Base-by-base conservation (phyloP, 176 grass and related monocot genomes). In the Ensete glaucum region DNA sequence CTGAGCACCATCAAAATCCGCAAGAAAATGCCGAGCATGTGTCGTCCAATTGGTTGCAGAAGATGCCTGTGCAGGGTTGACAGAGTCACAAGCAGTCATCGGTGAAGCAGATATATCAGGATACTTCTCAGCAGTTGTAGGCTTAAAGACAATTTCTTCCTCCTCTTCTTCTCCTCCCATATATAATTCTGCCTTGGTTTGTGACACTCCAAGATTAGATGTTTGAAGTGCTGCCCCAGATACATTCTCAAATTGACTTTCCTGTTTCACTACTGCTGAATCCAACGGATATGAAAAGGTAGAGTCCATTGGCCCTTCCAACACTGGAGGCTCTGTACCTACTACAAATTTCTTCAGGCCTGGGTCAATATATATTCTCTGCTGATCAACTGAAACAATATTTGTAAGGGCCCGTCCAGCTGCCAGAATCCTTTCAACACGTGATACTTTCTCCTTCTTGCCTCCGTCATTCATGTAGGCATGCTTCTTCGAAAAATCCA, bases 101-200 rank as follows among this genome's bases (percentile, higher is more conserved):
- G 78, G 64, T 23, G 81, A 76, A 62, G 60, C 14, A 63, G 68
- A 26, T 88, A 15, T 16, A 64, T 81, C 76, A 1, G 72, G 19
- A 58, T 77, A 76, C 81, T 82, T 92, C 48, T 88, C 89, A 51
- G 78, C 76, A 77, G 70, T 73, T 65, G 72, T 70, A 74, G 93
- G 87, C 78, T 90, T 84, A 54, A 97, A 97, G 66, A 97, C 90
- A 72, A 97, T 97, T 64, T 72, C 78, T 81, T 92, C 93, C 79
- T 97, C 93, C 74, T 97, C 90, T 74, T 97, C 90, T 55, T 97
- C 93, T 74, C 77, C 85, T 88, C 92, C 93, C 57, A 83, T n/a
- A 77, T 60, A 77, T 22, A 81, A 73, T 13, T 81, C 82, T 76
- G 51, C 54, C 15, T 85, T 69, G 1, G 60, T 72, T 72, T 81